Conservation (phyloP, 768 basidiomycete genomes). For the Lactifluus pinguis region DNA sequence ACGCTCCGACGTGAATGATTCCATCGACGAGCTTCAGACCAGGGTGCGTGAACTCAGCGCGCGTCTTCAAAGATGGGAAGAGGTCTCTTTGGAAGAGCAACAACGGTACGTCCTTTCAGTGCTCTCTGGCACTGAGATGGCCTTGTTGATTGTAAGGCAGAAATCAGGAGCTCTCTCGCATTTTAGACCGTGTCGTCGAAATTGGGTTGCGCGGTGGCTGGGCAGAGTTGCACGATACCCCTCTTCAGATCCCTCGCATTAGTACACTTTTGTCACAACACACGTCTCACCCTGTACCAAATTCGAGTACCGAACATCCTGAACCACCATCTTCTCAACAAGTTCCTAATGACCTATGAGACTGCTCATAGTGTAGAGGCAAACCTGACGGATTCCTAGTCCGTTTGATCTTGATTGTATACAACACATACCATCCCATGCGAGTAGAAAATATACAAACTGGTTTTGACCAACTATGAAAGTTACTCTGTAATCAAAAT, state of each 20-base stretch:
- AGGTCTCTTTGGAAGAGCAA: constrained; percentile 36
- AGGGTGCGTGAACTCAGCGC: constrained; percentile 39
- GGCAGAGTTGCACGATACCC: constrained; percentile 56
- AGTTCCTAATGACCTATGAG: neutral
- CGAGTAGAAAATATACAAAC: constrained; percentile 3
- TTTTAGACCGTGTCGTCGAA: constrained; percentile 60
- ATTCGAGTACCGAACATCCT: neutral
- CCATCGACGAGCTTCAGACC: constrained; percentile 47
- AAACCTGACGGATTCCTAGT: neutral
- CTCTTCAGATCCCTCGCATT: constrained; percentile 40
- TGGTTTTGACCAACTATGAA: neutral
- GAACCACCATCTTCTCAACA: neutral
- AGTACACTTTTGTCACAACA: constrained; percentile 14
- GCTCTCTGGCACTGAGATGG: neutral
- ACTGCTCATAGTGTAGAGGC: neutral
- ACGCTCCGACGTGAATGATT: constrained; percentile 64
- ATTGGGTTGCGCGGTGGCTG: constrained; percentile 55
- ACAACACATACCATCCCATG: neutral
- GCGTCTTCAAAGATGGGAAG: constrained; percentile 36
- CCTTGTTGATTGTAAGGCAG: constrained; percentile 26
- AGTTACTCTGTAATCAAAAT: neutral
- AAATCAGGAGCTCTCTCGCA: constrained; percentile 56
- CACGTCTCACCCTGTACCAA: neutral
- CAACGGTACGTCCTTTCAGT: constrained; percentile 30
- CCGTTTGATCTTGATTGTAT: constrained; percentile 4